A percentile compares a stretch with the other conserved stretches of the same genome.
These are phyloP conservation scores for Candida awuae DNA, from an alignment of 805 yeast genomes.

Conservation along the genomic window DNA sequence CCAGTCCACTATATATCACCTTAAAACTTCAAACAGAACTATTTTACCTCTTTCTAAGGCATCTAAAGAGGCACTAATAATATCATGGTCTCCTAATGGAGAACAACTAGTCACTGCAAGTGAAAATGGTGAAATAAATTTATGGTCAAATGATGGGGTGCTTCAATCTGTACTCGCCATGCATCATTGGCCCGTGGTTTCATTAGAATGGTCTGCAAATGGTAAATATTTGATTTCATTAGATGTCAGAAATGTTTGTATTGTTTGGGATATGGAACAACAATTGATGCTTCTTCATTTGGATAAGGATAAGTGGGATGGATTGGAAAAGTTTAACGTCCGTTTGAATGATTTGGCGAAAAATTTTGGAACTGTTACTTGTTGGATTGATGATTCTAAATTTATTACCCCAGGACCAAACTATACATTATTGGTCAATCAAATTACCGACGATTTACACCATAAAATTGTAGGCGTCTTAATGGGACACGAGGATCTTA, in stretches of 20 bases:
- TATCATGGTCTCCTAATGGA: slow-evolving; percentile 62
- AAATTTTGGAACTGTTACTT: slow-evolving; percentile 44
- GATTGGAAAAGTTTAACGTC: slow-evolving; percentile 1
- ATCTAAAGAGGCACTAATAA: slow-evolving; percentile 27
- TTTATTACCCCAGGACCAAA: slow-evolving; percentile 63
- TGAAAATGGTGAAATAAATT: slow-evolving; percentile 62
- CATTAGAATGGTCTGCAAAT: slow-evolving; percentile 51
- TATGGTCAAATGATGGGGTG: slow-evolving; percentile 72
- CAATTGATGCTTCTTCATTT: slow-evolving; percentile 43
- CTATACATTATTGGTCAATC: slow-evolving; percentile 48
- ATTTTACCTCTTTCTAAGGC: slow-evolving; percentile 19
- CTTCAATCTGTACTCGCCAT: slow-evolving; percentile 46
- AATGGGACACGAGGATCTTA: slow-evolving; percentile 57
- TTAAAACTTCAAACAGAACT: slow-evolving; percentile 14
- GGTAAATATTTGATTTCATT: slow-evolving; percentile 50
- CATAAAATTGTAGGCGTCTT: slow-evolving; percentile 42
- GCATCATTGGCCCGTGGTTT: slow-evolving; percentile 48
- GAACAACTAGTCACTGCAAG: slow-evolving; percentile 53
- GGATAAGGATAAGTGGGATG: slow-evolving; percentile 23
- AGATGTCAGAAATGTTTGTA: slow-evolving; percentile 46
- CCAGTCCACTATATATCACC: slow-evolving; percentile 21
- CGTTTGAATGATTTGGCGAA: slow-evolving; percentile 2
- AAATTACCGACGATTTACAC: slow-evolving; percentile 31
- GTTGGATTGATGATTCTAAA: slow-evolving; percentile 65
- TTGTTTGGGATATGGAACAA: slow-evolving; percentile 59